Base-by-base conservation (phyloP, 768 basidiomycete species). In the Rhodotorula paludigena region DNA sequence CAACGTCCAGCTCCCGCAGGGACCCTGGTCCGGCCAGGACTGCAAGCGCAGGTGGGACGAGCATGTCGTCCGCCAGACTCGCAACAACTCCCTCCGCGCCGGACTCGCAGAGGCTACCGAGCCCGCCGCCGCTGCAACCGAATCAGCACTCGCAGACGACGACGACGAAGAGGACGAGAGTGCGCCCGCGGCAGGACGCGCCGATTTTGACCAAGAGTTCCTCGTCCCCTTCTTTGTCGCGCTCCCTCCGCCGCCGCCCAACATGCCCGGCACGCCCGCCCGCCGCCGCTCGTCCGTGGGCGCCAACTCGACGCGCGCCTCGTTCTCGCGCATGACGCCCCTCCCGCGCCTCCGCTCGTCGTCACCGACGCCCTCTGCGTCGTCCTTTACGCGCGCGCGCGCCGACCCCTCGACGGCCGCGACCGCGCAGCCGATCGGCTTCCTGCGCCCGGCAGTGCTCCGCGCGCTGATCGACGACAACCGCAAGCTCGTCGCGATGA, bases 1-100 rank as follows among this genome's bases (percentile, higher is more conserved):
- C 78, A 92, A 92, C 77, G 85, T 85, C 61, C 81, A 80, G 44
- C 71, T 77, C 23, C 66, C 73, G n/a, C 77, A 66, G 82, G 74
- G 33, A 16, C 64, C 75, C 1, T 74, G 75, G 76, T 66, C 77
- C 25, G 60, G 78, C 9, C 38, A 45, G 78, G 60, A 39, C 48
- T 54, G 66, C 78, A 23, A 78, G 80, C 57, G 70, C 77, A 21
- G 84, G 85, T 74, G 71, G 74, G 23, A 68, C 30, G 47, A 39
- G 21, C 55, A 64, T n/a, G 12, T 51, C 47, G 52, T 21, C 5
- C 14, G 35, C 32, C 16, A 53, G 60, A n/a, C n/a, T n/a, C n/a
- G n/a, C n/a, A n/a, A n/a, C n/a, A n/a, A n/a, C n/a, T n/a, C n/a
- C n/a, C n/a, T n/a, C n/a, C 33, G 21, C 18, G 14, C 30, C 20